Conservation (phyloP, 306 rosid species). For the Acacia crassicarpa region DNA sequence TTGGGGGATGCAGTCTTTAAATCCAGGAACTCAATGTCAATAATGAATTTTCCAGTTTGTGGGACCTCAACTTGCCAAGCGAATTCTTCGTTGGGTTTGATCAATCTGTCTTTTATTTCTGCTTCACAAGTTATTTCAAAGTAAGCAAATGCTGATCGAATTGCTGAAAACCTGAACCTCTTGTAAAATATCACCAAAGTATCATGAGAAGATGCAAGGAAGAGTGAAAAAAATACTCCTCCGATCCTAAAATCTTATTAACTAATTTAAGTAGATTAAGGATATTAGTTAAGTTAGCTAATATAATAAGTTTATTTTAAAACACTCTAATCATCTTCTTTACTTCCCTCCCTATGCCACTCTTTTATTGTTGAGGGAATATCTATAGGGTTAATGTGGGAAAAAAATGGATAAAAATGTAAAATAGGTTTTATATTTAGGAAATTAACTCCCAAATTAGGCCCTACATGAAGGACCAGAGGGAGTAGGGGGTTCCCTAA, state of each 20-base stretch:
- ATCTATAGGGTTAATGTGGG: too few relatives aligned
- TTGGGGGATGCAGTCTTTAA: conserved; percentile 51
- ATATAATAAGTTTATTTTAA: too few relatives aligned
- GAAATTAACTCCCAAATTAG: too few relatives aligned
- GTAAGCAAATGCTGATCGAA: not conserved
- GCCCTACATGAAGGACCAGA: too few relatives aligned
- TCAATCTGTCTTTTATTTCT: conserved; percentile 59
- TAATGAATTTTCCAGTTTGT: conserved; percentile 61
- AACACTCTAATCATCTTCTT: too few relatives aligned
- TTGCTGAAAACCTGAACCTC: not conserved
- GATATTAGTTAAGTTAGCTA: too few relatives aligned
- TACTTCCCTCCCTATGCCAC: too few relatives aligned
- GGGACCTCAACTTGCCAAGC: conserved; percentile 72
- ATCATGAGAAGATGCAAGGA: not conserved
- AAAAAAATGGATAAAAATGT: too few relatives aligned
- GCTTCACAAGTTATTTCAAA: conserved; percentile 9
- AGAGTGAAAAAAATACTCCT: not conserved
- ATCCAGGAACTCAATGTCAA: conserved; percentile 75
- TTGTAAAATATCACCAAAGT: not conserved
- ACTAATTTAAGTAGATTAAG: too few relatives aligned
- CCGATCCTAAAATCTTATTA: too few relatives aligned
- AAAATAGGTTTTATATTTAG: too few relatives aligned
- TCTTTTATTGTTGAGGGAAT: too few relatives aligned
- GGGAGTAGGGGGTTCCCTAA: not conserved
- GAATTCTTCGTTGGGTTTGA: conserved; percentile 62